A percentile compares a stretch with the other conserved stretches of the same genome.
Evolutionary conservation across 345 rosid genomes (phyloP).

Genomic region (Gossypium longicalyx): DNA sequence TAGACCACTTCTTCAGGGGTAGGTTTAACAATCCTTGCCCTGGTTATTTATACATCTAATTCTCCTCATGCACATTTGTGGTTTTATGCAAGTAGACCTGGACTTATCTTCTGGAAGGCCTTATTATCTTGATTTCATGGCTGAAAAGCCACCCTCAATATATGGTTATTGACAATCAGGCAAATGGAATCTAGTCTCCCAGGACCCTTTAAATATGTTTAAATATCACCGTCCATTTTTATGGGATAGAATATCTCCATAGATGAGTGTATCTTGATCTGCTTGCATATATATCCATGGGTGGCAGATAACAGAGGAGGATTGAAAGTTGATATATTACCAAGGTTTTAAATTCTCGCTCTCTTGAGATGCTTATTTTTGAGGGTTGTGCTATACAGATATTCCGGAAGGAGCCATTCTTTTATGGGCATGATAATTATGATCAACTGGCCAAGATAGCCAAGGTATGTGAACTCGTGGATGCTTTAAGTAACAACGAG

Average conservation of each 20-base stretch:
- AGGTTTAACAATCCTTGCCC: constrained; percentile 7
- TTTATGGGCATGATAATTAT: constrained; percentile 97
- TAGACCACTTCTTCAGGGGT: background rate
- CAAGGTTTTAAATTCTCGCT: constrained; percentile 15
- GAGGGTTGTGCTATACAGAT: constrained; percentile 52
- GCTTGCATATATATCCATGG: constrained; percentile 29
- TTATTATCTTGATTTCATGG: background rate
- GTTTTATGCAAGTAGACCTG: constrained; percentile 23
- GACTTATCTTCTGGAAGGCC: background rate
- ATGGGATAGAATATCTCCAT: constrained; percentile 14
- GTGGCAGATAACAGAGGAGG: constrained; percentile 24
- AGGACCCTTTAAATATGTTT: background rate
- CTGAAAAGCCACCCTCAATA: background rate
- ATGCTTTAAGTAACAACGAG: background rate
- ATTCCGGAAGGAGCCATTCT: constrained; percentile 98
- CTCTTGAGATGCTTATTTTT: constrained; percentile 27
- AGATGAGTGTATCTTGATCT: constrained; percentile 24
- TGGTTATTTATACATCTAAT: constrained; percentile 1
- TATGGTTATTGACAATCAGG: constrained; percentile 1
- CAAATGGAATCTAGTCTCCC: constrained; percentile 1
- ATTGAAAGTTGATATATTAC: constrained; percentile 20
- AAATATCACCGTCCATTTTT: constrained; percentile 11
- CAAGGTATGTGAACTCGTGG: constrained; percentile 48
- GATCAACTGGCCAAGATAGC: constrained; percentile 97
- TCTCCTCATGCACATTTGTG: constrained; percentile 18